Evolutionary conservation across 108 stramenopile species (phyloP).

Genomic region (Cyclotella kingstonii): DNA sequence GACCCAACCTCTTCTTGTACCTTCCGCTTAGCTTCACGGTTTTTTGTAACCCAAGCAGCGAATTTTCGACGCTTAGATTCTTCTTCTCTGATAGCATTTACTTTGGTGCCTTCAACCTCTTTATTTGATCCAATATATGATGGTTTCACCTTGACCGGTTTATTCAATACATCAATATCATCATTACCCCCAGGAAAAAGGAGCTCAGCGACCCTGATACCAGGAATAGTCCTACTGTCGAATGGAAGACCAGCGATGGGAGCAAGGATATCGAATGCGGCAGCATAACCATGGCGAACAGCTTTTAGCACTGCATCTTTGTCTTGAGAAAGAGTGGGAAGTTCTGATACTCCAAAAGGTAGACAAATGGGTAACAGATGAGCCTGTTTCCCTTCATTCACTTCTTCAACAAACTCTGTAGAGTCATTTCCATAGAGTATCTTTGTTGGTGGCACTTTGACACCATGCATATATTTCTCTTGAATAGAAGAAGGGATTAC

Average conservation of each 20-base stretch:
- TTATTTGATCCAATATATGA: constrained; percentile 1
- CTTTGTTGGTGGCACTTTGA: constrained; percentile 49
- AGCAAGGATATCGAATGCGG: constrained; percentile 48
- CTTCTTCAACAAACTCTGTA: not conserved
- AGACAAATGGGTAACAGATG: constrained; percentile 45
- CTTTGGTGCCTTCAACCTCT: not conserved
- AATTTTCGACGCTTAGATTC: constrained; percentile 29
- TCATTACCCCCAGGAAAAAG: constrained; percentile 43
- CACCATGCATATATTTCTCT: constrained; percentile 17
- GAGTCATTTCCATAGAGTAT: constrained; percentile 33
- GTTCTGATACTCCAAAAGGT: constrained; percentile 38
- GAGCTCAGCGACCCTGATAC: constrained; percentile 40
- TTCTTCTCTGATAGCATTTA: constrained; percentile 14
- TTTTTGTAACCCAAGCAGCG: constrained; percentile 42
- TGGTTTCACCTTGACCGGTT: constrained; percentile 38
- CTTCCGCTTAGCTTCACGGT: constrained; percentile 41
- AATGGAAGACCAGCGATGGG: constrained; percentile 41
- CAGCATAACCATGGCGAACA: constrained; percentile 48
- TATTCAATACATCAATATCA: constrained; percentile 38
- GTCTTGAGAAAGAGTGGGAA: constrained; percentile 46
- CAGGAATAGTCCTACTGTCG: constrained; percentile 31
- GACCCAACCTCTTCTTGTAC: constrained; percentile 20
- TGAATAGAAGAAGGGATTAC: not conserved
- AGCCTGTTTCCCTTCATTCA: constrained; percentile 38
- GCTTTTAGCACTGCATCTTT: constrained; percentile 46